phyloP scores from a whole-genome alignment of 306 rosid genomes.

The Corylus americana region DNA sequence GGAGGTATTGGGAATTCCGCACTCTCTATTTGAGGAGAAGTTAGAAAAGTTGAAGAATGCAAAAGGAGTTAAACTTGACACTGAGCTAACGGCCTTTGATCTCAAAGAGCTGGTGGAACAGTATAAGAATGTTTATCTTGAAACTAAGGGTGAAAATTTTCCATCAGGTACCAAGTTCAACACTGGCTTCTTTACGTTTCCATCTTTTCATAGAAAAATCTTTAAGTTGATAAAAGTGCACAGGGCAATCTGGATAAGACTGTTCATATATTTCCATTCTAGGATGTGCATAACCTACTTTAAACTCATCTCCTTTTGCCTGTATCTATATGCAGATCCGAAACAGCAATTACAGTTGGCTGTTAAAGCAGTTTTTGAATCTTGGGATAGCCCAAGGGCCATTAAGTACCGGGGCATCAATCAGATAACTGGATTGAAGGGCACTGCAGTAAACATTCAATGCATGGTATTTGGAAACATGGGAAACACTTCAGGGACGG shows the following conservation, averaged over 20 bases:
- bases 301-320: conserved; percentile 1
- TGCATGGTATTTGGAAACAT: conserved; percentile 95
- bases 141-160: conserved; percentile 66
- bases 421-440: conserved; percentile 82
- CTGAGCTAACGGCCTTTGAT: conserved; percentile 66
- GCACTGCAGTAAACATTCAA: conserved; percentile 96
- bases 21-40: conserved; percentile 82
- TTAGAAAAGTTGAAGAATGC: conserved; percentile 58
- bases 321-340: conserved; percentile 63
- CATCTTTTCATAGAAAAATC: not conserved
- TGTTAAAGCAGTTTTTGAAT: conserved; percentile 87
- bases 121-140: conserved; percentile 72
- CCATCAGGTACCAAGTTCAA: conserved; percentile 74
- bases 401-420: conserved; percentile 82
- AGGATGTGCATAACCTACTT: not conserved
- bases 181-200: conserved; percentile 23
- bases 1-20: conserved; percentile 89
- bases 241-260: not conserved
- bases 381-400: conserved; percentile 99
- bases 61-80: conserved; percentile 66
- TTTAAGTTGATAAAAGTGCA: not conserved
- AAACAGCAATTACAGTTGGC: conserved; percentile 80
- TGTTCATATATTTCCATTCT: not conserved
- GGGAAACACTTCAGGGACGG: conserved; percentile 97
- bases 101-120: conserved; percentile 84